These are phyloP conservation scores for Parmelia sp. DNA, from an alignment of 495 filamentous ascomycete species.

Conservation along the genomic window DNA sequence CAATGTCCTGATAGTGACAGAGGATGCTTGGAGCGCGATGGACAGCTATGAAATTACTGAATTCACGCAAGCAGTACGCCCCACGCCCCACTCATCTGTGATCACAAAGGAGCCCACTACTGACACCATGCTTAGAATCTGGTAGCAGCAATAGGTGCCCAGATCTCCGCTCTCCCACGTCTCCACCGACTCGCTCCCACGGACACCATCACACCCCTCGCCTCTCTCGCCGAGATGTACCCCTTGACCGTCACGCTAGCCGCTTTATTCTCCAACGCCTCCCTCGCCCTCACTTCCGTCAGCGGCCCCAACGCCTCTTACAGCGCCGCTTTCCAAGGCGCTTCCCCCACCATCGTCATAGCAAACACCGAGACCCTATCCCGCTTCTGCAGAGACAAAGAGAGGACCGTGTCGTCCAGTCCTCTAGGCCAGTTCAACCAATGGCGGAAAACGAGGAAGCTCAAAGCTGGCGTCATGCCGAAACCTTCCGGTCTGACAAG, in stretches of 20 bases:
- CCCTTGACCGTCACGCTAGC: slow-evolving; percentile 72
- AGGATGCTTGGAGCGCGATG: slow-evolving; percentile 18
- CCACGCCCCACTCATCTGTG: slow-evolving; percentile 14
- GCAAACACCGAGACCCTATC: slow-evolving; percentile 67
- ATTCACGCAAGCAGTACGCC: slow-evolving; percentile 58
- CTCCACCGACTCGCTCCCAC: slow-evolving; percentile 61
- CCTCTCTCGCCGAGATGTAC: slow-evolving; percentile 72
- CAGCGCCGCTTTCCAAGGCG: slow-evolving; percentile 58
- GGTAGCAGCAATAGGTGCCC: slow-evolving; percentile 69
- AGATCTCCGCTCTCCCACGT: slow-evolving; percentile 66
- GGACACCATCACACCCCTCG: slow-evolving; percentile 85
- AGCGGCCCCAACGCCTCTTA: slow-evolving; percentile 65
- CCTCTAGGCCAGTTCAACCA: slow-evolving; percentile 53
- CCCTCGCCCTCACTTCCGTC: slow-evolving; percentile 83
- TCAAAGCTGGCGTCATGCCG: slow-evolving; percentile 64
- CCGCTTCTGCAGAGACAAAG: slow-evolving; percentile 52
- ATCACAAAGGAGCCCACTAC: background rate
- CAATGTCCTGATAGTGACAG: slow-evolving; percentile 27
- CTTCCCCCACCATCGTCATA: slow-evolving; percentile 78
- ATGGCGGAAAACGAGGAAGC: slow-evolving; percentile 59
- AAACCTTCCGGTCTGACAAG: slow-evolving; percentile 36
- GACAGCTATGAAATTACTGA: slow-evolving; percentile 61
- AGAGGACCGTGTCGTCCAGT: slow-evolving; percentile 46
- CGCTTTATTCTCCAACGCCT: slow-evolving; percentile 75
- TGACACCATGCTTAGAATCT: slow-evolving; percentile 53